Percentiles rank a stretch among this genome's conserved stretches.
Evolutionary conservation across 2,329 filamentous ascomycete genomes (phyloP).

Genomic region (Aspergillus novoparasiticus): DNA sequence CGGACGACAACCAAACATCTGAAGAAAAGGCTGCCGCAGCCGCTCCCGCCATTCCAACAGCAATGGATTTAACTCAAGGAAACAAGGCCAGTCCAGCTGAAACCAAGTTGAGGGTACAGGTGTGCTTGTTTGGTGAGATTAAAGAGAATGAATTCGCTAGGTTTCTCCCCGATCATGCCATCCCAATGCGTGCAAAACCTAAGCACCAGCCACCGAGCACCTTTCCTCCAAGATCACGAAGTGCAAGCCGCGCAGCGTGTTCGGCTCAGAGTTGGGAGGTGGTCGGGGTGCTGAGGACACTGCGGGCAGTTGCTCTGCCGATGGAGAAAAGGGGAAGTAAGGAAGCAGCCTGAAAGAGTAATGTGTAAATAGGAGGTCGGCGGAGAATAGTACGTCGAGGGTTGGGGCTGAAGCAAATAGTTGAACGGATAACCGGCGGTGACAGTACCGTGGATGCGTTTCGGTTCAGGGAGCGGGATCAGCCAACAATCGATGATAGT

Average conservation of each 20-base stretch:
- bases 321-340: constrained; percentile 21
- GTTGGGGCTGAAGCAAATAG: constrained; percentile 18
- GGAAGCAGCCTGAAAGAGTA: constrained; percentile 33
- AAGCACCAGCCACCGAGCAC: constrained; percentile 12
- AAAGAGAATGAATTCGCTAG: constrained; percentile 20
- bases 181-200: constrained; percentile 25
- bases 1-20: constrained; percentile 42
- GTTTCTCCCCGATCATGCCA: constrained; percentile 31
- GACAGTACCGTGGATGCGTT: constrained; percentile 25
- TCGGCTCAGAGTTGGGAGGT: constrained; percentile 17
- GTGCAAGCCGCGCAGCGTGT: constrained; percentile 6
- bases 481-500: not conserved
- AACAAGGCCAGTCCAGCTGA: constrained; percentile 40
- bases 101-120: constrained; percentile 21
- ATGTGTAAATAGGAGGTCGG: constrained; percentile 36
- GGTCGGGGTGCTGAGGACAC: constrained; percentile 11
- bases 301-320: constrained; percentile 6
- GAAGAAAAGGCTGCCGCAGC: constrained; percentile 41
- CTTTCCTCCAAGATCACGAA: constrained; percentile 10
- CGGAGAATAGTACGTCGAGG: constrained; percentile 17
- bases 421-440: constrained; percentile 22
- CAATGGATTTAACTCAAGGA: constrained; percentile 14
- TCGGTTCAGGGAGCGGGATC: constrained; percentile 9
- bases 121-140: constrained; percentile 11
- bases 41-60: constrained; percentile 44